Evolutionary conservation across 2,329 filamentous ascomycete species (phyloP).

Genomic region (Akanthomyces uredinophilus): DNA sequence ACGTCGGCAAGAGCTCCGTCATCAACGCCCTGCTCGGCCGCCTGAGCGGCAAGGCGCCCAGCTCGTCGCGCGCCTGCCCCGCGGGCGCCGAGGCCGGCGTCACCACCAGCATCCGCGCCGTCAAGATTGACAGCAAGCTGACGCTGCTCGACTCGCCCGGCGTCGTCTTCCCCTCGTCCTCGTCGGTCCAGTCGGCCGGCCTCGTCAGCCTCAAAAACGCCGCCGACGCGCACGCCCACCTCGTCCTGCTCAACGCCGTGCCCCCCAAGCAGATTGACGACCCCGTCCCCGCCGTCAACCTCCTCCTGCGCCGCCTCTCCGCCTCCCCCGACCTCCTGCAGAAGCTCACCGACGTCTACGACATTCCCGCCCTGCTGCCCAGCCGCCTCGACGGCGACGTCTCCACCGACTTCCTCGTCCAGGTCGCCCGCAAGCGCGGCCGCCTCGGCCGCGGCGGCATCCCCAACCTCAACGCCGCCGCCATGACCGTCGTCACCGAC

Average conservation of each 20-base stretch:
- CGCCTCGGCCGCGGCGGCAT: slow-evolving; percentile 83
- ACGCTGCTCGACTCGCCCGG: slow-evolving; percentile 91
- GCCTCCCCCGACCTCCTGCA: slow-evolving; percentile 66
- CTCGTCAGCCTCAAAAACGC: slow-evolving; percentile 53
- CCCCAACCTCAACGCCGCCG: slow-evolving; percentile 81
- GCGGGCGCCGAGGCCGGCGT: slow-evolving; percentile 89
- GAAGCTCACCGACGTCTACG: slow-evolving; percentile 79
- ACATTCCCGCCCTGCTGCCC: slow-evolving; percentile 71
- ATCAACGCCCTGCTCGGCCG: slow-evolving; percentile 87
- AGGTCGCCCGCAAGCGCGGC: slow-evolving; percentile 90
- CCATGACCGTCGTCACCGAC: slow-evolving; percentile 91
- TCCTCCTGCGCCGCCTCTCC: slow-evolving; percentile 78
- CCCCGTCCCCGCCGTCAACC: slow-evolving; percentile 76
- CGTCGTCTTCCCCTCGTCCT: slow-evolving; percentile 80
- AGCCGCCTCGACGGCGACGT: slow-evolving; percentile 63
- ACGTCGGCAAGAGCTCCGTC: slow-evolving; percentile 93
- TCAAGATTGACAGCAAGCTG: slow-evolving; percentile 92
- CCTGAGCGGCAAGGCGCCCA: slow-evolving; percentile 59
- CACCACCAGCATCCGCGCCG: slow-evolving; percentile 79
- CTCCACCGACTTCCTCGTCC: slow-evolving; percentile 87
- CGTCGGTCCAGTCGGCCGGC: slow-evolving; percentile 31
- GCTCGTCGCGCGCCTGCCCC: slow-evolving; percentile 64
- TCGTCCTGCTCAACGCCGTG: slow-evolving; percentile 84
- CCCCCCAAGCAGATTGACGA: slow-evolving; percentile 93
- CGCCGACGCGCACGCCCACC: slow-evolving; percentile 72